A percentile compares a stretch with the other conserved stretches of the same genome.
Evolutionary conservation across 306 rosid species (phyloP).

Genomic region (Rosa multiflora): DNA sequence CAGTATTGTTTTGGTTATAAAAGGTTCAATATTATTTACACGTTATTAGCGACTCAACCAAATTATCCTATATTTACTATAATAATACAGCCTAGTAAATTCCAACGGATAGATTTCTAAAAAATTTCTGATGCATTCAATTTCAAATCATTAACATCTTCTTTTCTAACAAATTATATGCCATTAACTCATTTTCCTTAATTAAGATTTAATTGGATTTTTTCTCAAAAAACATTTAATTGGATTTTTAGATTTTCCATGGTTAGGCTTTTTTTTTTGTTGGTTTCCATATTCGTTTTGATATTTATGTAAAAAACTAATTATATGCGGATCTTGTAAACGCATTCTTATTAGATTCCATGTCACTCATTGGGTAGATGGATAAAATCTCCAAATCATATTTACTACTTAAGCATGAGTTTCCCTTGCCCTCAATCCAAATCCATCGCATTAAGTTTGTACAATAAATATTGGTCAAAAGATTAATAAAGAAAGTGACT

Average conservation of each 20-base stretch:
- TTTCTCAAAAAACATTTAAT: neutral
- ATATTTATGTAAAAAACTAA: no score
- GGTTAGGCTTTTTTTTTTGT: neutral
- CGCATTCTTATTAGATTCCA: neutral
- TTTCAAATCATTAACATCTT: no score
- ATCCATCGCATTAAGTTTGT: neutral
- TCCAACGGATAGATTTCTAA: no score
- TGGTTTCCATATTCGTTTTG: neutral
- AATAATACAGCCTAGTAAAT: no score
- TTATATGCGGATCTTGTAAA: neutral
- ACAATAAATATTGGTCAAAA: neutral
- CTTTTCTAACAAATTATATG: no score
- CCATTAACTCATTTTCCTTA: neutral
- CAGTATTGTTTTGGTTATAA: no score
- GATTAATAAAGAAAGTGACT: neutral
- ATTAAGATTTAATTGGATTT: neutral
- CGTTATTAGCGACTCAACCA: no score
- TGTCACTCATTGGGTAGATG: neutral
- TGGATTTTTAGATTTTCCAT: neutral
- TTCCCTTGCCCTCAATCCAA: neutral
- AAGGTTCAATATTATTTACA: no score
- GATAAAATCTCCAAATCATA: neutral
- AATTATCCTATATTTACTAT: no score
- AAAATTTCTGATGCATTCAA: no score
- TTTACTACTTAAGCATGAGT: neutral